phyloP scores from a whole-genome alignment of 169 alveolate genomes.

The Perkinsus chesapeaki region DNA sequence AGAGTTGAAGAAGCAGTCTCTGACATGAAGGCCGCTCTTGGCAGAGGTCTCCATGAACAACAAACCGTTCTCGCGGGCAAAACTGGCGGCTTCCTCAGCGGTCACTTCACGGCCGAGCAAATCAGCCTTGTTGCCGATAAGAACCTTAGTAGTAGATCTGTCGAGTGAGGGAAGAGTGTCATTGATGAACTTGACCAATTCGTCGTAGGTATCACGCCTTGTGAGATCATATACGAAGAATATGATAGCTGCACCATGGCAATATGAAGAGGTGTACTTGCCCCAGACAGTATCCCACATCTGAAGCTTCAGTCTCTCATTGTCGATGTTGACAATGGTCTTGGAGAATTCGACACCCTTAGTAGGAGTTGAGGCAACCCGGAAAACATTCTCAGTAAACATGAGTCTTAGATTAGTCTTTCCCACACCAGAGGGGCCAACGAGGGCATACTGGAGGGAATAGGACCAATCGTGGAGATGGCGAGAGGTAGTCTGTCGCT shows the following conservation, averaged over 20 bases:
- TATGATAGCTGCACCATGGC: not conserved
- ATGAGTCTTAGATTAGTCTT: not conserved
- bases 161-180: not conserved
- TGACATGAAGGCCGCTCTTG: constrained; percentile 78
- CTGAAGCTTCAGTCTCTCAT: not conserved
- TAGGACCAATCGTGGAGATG: not conserved
- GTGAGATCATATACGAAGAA: not conserved
- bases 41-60: constrained; percentile 83
- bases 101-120: not conserved
- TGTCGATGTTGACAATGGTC: not conserved
- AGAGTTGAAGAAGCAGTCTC: constrained; percentile 63
- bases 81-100: constrained; percentile 17
- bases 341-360: not conserved
- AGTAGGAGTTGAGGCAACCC: not conserved
- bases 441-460: not conserved
- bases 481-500: not conserved
- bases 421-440: not conserved
- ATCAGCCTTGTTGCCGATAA: not conserved
- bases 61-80: constrained; percentile 76
- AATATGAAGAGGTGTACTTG: not conserved
- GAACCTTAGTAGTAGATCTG: not conserved
- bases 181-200: not conserved
- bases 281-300: not conserved
- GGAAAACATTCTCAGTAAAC: not conserved
- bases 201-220: not conserved